phyloP scores from a whole-genome alignment of 2,329 filamentous ascomycete genomes.

The Oidium heveae region DNA sequence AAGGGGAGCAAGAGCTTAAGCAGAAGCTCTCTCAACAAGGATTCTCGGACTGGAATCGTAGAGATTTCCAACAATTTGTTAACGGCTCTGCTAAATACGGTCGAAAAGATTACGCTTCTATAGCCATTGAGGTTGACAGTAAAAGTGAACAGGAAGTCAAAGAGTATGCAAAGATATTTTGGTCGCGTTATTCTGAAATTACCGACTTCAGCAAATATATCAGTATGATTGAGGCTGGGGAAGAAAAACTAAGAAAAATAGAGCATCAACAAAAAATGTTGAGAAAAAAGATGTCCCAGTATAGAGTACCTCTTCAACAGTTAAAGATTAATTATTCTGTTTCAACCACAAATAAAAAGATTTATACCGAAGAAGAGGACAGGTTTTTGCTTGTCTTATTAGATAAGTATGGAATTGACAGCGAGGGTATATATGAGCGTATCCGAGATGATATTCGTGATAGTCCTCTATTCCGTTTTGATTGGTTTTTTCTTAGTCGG shows the following conservation, averaged over 20 bases:
- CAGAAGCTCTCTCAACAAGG: slow-evolving; percentile 56
- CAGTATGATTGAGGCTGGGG: slow-evolving; percentile 71
- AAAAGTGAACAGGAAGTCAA: slow-evolving; percentile 71
- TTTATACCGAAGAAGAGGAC: slow-evolving; percentile 96
- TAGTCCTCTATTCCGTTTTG: slow-evolving; percentile 83
- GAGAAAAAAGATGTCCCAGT: slow-evolving; percentile 84
- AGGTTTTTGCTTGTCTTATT: slow-evolving; percentile 83
- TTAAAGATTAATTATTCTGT: slow-evolving; percentile 98
- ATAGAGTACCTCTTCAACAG: slow-evolving; percentile 91
- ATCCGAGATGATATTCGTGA: slow-evolving; percentile 96
- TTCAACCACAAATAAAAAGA: slow-evolving; percentile 98
- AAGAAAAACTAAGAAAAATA: slow-evolving; percentile 69
- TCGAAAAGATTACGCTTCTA: slow-evolving; percentile 60
- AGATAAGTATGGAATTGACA: slow-evolving; percentile 77
- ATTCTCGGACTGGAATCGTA: slow-evolving; percentile 84
- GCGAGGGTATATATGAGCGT: slow-evolving; percentile 69
- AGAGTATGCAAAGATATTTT: slow-evolving; percentile 83
- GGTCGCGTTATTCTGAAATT: slow-evolving; percentile 83
- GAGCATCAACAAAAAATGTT: slow-evolving; percentile 85
- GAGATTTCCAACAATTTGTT: slow-evolving; percentile 95
- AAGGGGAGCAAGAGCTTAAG: slow-evolving; percentile 77
- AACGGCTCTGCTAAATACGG: slow-evolving; percentile 88
- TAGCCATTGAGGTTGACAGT: slow-evolving; percentile 73
- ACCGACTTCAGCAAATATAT: slow-evolving; percentile 74
- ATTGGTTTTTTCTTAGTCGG: slow-evolving; percentile 96